A percentile compares a stretch with the other conserved stretches of the same genome.
These are phyloP conservation scores for Whalleya microplaca DNA, from an alignment of 2,329 filamentous ascomycete species.

Conservation along the genomic window DNA sequence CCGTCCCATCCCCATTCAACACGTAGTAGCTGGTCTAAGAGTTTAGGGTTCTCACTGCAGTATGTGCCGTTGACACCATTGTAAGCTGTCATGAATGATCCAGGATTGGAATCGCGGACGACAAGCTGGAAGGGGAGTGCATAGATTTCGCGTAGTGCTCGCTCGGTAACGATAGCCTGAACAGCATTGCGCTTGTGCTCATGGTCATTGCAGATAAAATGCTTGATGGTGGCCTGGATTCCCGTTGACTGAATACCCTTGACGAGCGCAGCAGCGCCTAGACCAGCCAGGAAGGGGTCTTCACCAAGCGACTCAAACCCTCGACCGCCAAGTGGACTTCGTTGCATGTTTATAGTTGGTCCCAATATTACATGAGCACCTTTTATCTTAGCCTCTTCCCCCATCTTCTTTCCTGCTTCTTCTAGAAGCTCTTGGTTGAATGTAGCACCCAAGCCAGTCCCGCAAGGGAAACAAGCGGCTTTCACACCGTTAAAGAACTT, in stretches of 20 bases:
- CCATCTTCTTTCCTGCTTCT: constrained; percentile 55
- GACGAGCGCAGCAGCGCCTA: constrained; percentile 57
- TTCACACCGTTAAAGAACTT: constrained; percentile 68
- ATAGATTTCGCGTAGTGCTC: constrained; percentile 63
- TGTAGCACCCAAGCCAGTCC: constrained; percentile 60
- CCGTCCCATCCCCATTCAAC: constrained; percentile 63
- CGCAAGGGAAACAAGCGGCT: constrained; percentile 65
- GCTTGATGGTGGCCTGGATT: constrained; percentile 61
- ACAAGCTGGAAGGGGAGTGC: constrained; percentile 61
- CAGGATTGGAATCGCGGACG: constrained; percentile 54
- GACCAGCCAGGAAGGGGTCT: constrained; percentile 60
- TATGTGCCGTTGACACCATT: constrained; percentile 62
- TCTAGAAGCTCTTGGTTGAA: constrained; percentile 59
- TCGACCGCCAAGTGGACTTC: constrained; percentile 61
- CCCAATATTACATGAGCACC: constrained; percentile 62
- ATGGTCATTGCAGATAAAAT: constrained; percentile 66
- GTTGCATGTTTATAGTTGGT: constrained; percentile 66
- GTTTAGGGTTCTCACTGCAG: constrained; percentile 56
- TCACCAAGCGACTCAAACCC: constrained; percentile 64
- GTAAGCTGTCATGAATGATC: constrained; percentile 62
- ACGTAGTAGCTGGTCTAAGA: constrained; percentile 55
- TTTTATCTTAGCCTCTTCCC: constrained; percentile 57
- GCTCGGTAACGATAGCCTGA: constrained; percentile 57
- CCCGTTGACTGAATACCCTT: constrained; percentile 60
- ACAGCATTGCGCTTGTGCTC: constrained; percentile 62